phyloP scores from a whole-genome alignment of 495 filamentous ascomycete species.

The Rhypophila decipiens region DNA sequence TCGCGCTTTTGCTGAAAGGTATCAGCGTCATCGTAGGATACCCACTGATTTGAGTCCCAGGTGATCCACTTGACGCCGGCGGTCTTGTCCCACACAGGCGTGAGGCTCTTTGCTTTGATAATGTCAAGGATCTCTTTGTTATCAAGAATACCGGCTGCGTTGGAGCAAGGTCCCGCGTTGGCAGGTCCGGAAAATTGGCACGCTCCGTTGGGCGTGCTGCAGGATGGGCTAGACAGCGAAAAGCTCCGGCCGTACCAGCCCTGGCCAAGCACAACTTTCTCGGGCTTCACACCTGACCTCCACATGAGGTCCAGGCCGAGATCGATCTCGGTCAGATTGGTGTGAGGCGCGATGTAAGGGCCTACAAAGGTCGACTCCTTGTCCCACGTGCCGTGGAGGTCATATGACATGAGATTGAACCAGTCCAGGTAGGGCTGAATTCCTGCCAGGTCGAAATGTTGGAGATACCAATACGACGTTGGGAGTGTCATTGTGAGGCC shows the following conservation, averaged over 20 bases:
- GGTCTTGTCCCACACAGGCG: conserved; percentile 10
- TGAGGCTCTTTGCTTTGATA: conserved; percentile 1
- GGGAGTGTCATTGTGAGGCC: conserved; percentile 37
- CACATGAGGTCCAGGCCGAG: conserved; percentile 42
- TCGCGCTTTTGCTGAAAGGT: conserved; percentile 34
- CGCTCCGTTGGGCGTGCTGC: conserved; percentile 14
- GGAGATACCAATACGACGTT: conserved; percentile 50
- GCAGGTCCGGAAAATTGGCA: conserved; percentile 21
- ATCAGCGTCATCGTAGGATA: conserved; percentile 29
- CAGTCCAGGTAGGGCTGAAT: conserved; percentile 39
- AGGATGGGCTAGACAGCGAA: conserved; percentile 7
- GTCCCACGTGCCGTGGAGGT: conserved; percentile 32
- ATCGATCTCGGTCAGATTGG: conserved; percentile 51
- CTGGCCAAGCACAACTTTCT: conserved; percentile 38
- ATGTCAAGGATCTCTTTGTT: conserved; percentile 32
- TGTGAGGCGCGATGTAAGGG: conserved; percentile 35
- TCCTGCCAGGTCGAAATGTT: conserved; percentile 40
- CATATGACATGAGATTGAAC: conserved; percentile 54
- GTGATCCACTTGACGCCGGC: conserved; percentile 31
- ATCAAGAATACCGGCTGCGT: conserved; percentile 23
- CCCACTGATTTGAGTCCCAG: conserved; percentile 14
- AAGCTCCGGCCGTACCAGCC: conserved; percentile 47
- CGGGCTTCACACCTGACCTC: conserved; percentile 41
- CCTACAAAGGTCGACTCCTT: conserved; percentile 16
- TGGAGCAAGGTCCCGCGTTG: conserved; percentile 16